Evolutionary conservation across 1,139 yeast genomes (phyloP).

Genomic region (Kazachstania sp.): DNA sequence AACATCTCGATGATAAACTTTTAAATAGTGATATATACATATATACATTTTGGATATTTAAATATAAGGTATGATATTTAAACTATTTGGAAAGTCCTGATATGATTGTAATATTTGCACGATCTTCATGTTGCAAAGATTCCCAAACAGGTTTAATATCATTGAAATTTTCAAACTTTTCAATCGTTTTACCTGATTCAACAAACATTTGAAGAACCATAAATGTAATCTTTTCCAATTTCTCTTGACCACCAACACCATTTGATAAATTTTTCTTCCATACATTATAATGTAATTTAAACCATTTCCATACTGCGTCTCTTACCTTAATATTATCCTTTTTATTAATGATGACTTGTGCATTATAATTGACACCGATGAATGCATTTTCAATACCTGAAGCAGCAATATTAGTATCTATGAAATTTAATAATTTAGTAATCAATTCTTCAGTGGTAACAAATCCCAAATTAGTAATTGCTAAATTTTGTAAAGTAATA

Average conservation of each 20-base stretch:
- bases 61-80: neutral
- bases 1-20: too few species aligned
- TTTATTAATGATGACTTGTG: conserved; percentile 5
- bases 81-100: conserved; percentile 1
- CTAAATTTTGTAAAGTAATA: conserved; percentile 47
- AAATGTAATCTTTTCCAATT: conserved; percentile 4
- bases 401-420: conserved; percentile 46
- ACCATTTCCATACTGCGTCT: conserved; percentile 47
- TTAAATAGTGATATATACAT: too few species aligned
- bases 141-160: conserved; percentile 4
- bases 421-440: conserved; percentile 46
- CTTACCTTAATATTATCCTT: conserved; percentile 8
- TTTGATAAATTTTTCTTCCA: conserved; percentile 33
- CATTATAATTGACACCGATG: conserved; percentile 40
- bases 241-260: neutral
- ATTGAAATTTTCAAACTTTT: conserved; percentile 1
- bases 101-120: neutral
- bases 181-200: neutral
- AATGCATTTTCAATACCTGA: conserved; percentile 47
- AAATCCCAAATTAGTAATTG: conserved; percentile 29
- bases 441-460: conserved; percentile 38
- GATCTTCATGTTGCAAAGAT: neutral
- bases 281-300: conserved; percentile 40
- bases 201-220: conserved; percentile 5
- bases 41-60: neutral